Evolutionary conservation across 1,284 basidiomycete genomes (phyloP).

Genomic region (Pterulicium gracile): DNA sequence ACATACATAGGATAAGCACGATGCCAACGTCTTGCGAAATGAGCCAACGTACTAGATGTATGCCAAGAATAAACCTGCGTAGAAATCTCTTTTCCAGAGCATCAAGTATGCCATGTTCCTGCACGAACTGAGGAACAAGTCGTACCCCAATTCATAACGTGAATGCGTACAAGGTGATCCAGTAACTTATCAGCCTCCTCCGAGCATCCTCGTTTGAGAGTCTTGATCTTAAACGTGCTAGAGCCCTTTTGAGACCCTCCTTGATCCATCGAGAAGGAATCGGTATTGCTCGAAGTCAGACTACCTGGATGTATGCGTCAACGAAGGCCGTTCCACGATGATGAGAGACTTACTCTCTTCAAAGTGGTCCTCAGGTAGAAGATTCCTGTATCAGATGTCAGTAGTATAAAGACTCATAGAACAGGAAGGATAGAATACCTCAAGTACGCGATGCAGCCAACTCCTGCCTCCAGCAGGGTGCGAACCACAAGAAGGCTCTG

Average conservation of each 20-base stretch:
- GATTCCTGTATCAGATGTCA: slow-evolving; percentile 31
- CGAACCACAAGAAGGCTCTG: slow-evolving; percentile 60
- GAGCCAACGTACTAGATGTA: slow-evolving; percentile 42
- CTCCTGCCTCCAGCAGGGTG: slow-evolving; percentile 58
- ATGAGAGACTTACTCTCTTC: slow-evolving; percentile 39
- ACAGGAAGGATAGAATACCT: slow-evolving; percentile 29
- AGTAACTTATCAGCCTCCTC: slow-evolving; percentile 71
- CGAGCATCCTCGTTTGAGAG: slow-evolving; percentile 62
- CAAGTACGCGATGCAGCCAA: slow-evolving; percentile 70
- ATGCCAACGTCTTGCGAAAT: too few relatives aligned
- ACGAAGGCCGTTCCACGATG: slow-evolving; percentile 3
- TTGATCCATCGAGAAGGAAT: slow-evolving; percentile 29
- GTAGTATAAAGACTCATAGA: slow-evolving; percentile 6
- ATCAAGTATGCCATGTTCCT: slow-evolving; percentile 77
- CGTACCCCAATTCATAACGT: slow-evolving; percentile 10
- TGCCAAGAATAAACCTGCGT: slow-evolving; percentile 69
- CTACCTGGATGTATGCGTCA: slow-evolving; percentile 29
- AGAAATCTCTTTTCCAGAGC: slow-evolving; percentile 69
- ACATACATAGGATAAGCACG: too few relatives aligned
- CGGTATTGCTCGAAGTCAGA: slow-evolving; percentile 35
- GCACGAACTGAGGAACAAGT: slow-evolving; percentile 4
- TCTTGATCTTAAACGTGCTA: slow-evolving; percentile 55
- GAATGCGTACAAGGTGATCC: slow-evolving; percentile 53
- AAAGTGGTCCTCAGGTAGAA: slow-evolving; percentile 74
- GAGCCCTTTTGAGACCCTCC: slow-evolving; percentile 22